Conservation (phyloP, 345 rosid species). For the Pistacia atlantica region DNA sequence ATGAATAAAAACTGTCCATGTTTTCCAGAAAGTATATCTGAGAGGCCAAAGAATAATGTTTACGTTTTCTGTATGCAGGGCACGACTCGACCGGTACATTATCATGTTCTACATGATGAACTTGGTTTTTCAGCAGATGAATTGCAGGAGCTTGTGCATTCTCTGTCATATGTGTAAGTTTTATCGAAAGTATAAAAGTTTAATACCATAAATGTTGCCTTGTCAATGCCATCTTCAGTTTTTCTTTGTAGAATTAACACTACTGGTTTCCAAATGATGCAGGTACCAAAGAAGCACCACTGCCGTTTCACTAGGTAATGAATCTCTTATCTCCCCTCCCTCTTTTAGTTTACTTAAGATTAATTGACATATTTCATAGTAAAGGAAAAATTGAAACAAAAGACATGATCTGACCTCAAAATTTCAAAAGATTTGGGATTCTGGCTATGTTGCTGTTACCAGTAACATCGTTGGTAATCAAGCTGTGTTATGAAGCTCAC, state of each 20-base stretch:
- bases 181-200: neutral
- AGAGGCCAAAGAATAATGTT: too few relatives aligned
- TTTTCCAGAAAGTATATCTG: too few relatives aligned
- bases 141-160: constrained; percentile 38
- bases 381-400: too few relatives aligned
- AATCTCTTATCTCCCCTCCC: too few relatives aligned
- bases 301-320: constrained; percentile 38
- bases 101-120: constrained; percentile 35
- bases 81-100: constrained; percentile 35
- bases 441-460: too few relatives aligned
- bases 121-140: constrained; percentile 36
- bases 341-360: neutral
- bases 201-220: neutral
- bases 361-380: neutral
- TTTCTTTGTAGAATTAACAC: neutral
- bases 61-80: constrained; percentile 18
- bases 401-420: too few relatives aligned
- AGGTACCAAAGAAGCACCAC: constrained; percentile 50
- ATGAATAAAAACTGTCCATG: too few relatives aligned
- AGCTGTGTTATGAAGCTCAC: too few relatives aligned
- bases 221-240: neutral
- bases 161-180: constrained; percentile 42
- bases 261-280: constrained; percentile 9
- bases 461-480: too few relatives aligned
- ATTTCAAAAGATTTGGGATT: too few relatives aligned